Conservation (phyloP, 768 basidiomycete species). For the Lentinula boryana region DNA sequence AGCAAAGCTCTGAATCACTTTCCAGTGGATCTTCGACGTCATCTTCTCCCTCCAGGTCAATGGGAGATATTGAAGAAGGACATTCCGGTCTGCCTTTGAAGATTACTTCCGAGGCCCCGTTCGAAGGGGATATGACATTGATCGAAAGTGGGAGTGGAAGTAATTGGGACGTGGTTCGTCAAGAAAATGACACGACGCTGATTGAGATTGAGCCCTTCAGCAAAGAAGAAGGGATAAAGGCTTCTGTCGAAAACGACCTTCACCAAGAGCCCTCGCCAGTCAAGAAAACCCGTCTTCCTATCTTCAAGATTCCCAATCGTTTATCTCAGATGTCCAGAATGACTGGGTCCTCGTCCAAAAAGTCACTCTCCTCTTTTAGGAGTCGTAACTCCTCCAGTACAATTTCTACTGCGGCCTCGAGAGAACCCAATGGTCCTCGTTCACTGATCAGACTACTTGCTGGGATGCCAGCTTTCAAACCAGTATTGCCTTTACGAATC, state of each 20-base stretch:
- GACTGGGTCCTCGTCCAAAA: constrained; percentile 2
- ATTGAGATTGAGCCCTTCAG: neutral
- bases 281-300: constrained; percentile 1
- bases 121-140: neutral
- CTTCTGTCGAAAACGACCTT: neutral
- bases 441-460: neutral
- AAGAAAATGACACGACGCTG: neutral
- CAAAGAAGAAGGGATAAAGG: neutral
- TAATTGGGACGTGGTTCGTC: neutral
- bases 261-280: neutral
- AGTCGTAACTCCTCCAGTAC: constrained; percentile 4
- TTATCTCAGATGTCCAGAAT: neutral
- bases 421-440: neutral
- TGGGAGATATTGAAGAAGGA: neutral
- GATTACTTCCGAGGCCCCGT: neutral
- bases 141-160: neutral
- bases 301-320: neutral
- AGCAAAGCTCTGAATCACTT: neutral
- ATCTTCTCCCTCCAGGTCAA: neutral
- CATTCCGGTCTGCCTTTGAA: neutral
- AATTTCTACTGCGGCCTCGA: neutral
- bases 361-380: neutral
- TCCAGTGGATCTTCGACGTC: neutral
- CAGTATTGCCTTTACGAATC: constrained; percentile 1
- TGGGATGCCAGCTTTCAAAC: neutral